Evolutionary conservation across 805 yeast species (phyloP), one percentile per base, ranked within the genome.

Genomic region (Suhomyces tanzawaensis): DNA sequence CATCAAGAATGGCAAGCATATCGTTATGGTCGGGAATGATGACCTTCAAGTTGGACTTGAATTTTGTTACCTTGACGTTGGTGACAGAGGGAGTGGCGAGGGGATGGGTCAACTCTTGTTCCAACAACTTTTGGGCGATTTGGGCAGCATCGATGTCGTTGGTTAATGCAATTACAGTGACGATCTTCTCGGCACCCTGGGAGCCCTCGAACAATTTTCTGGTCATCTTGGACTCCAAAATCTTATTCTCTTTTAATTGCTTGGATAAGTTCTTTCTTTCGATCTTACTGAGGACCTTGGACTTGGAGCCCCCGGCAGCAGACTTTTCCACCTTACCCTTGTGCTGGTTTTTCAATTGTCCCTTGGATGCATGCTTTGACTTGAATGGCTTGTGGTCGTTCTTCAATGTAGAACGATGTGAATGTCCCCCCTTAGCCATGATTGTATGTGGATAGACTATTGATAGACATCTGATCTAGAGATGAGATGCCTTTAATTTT

Each of bases 251-350:
- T 60, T 86, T 84, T 47, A 86, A 51, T 67, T 93, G 99, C 53
- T 74, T 83, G 3, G 88, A 77, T 12, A 76, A 55, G 52, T 93
- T 89, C 66, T 80, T 85, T 51, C 99, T 77, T 52, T 87, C 90
- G 25, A 71, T 53, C 49, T 71, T 74, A 32, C 72, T 67, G 35
- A 63, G 59, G 18, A 58, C 59, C 44, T 67, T 69, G 19, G 68
- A 53, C 44, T 68, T 69, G 15, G 49, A 36, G 22, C 51, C 42
- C 11, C 56, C 57, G 16, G 58, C 46, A 22, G 62, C 47, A 2
- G 76, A 64, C 52, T 82, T 85, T 55, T 90, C 98, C 24, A 91
- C 86, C 60, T 88, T 90, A 44, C 98, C 98, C 55, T 85, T 90
- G 52, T 69, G 70, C 42, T 78, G 71, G 47, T 87, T 85, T 57